Percentiles rank a stretch among this genome's conserved stretches.
These are phyloP conservation scores for Solanum appendiculatum DNA, from an alignment of 257 asterid genomes.

Conservation along the genomic window DNA sequence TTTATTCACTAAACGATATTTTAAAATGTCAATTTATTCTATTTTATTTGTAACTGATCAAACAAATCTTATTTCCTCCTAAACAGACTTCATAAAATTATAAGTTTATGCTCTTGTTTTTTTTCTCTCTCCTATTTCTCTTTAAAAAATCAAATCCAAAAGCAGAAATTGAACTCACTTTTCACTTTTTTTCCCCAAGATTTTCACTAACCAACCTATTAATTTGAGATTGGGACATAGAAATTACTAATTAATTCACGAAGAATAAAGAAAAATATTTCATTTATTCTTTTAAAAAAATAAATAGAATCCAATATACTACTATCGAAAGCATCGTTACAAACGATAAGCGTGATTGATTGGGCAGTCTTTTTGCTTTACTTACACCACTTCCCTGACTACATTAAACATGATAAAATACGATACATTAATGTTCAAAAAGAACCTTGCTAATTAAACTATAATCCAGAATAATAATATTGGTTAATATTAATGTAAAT, in stretches of 20 bases:
- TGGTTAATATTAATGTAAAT: neutral
- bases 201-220: neutral
- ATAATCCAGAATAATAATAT: too few relatives aligned
- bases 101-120: neutral
- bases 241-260: neutral
- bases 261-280: neutral
- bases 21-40: too few relatives aligned
- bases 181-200: neutral
- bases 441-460: neutral
- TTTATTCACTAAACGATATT: too few relatives aligned
- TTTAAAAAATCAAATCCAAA: neutral
- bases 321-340: neutral
- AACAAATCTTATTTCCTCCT: neutral
- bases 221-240: neutral
- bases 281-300: neutral
- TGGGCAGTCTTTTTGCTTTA: neutral
- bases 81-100: neutral
- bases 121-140: neutral
- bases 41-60: neutral
- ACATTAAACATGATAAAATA: neutral
- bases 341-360: neutral
- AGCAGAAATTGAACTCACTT: neutral
- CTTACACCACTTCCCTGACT: neutral
- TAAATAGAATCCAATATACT: neutral
- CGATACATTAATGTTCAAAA: neutral